Base-by-base conservation (phyloP, 805 yeast species). In the Maudiozyma serrabonitensis region DNA sequence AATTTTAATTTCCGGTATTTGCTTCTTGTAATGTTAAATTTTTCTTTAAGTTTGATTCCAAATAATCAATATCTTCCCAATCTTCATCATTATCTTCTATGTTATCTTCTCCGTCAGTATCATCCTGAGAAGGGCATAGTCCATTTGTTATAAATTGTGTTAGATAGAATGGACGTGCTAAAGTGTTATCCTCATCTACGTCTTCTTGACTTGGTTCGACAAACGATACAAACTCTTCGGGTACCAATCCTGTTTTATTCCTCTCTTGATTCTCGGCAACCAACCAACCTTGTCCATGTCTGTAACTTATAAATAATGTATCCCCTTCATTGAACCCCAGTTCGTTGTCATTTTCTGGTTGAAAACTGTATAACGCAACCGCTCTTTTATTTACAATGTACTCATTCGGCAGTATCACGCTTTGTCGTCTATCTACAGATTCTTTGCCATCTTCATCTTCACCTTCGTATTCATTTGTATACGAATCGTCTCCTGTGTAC, bases 211-310 rank as follows among this genome's bases (percentile, higher is more conserved):
- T 57, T 15, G 50, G 46, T 16, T 54, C 56, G 18, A 70, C 35
- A 43, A 75, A 62, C 47, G 86, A 84, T 31, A 93, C 96, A 60
- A 90, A 93, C 59, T 87, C 96, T 60, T 90, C 95, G 1, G 99
- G 99, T 6, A 93, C 95, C 46, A 93, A 76, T 1, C 99, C 99
- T 12, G 95, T 86, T 54, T 57, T 57, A 1, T 64, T 58, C 18
- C 63, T 56, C 19, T 53, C 56, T 21, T 57, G 90, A 52, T 61
- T 61, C 57, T 79, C 81, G 0, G 97, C 98, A 46, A 93, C 97
- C 3, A 93, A 75, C 99, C 99, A 93, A 7, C 99, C 99, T 64
- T 91, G 97, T 25, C 98, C 98, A 64, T 91, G 96, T 50, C 95
- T 79, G 65, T 90, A 91, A 51, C 84, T 80, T 31, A 93, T 84